Conservation (phyloP, 495 filamentous ascomycete species). For the Rhypophila decipiens region DNA sequence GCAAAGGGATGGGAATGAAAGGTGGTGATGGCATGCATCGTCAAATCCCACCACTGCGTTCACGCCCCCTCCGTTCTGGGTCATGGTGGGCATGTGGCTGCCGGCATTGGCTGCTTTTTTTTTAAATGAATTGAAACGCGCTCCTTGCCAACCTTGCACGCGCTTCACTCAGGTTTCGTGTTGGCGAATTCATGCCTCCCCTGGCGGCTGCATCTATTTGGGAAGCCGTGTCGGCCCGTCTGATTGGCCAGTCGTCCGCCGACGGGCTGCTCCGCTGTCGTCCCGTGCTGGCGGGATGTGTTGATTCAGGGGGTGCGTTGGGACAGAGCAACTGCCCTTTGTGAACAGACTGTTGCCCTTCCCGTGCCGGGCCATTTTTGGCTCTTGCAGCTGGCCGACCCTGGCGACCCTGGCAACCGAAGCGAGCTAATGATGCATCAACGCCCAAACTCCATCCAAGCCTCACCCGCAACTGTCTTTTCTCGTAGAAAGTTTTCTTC, state of each 20-base stretch:
- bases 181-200: slow-evolving; percentile 9
- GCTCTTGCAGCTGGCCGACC: not conserved
- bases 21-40: not conserved
- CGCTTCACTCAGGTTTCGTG: slow-evolving; percentile 28
- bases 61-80: slow-evolving; percentile 7
- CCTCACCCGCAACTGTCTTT: slow-evolving; percentile 13
- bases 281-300: slow-evolving; percentile 6
- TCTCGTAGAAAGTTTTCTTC: slow-evolving; percentile 5
- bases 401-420: slow-evolving; percentile 6
- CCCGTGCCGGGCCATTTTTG: not conserved
- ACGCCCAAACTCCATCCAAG: slow-evolving; percentile 20
- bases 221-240: slow-evolving; percentile 1
- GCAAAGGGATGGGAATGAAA: not conserved
- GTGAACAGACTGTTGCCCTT: no score
- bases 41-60: not conserved
- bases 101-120: slow-evolving; percentile 24
- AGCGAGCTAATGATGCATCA: slow-evolving; percentile 15
- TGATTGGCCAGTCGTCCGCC: slow-evolving; percentile 16
- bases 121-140: slow-evolving; percentile 29
- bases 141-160: slow-evolving; percentile 26
- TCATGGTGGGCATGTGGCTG: slow-evolving; percentile 6
- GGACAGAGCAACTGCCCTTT: not conserved
- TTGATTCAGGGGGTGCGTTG: not conserved
- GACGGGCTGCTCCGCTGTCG: slow-evolving; percentile 17
- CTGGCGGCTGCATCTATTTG: slow-evolving; percentile 4